Conservation (phyloP, 2,329 filamentous ascomycete species). For the Venturia nashicola region DNA sequence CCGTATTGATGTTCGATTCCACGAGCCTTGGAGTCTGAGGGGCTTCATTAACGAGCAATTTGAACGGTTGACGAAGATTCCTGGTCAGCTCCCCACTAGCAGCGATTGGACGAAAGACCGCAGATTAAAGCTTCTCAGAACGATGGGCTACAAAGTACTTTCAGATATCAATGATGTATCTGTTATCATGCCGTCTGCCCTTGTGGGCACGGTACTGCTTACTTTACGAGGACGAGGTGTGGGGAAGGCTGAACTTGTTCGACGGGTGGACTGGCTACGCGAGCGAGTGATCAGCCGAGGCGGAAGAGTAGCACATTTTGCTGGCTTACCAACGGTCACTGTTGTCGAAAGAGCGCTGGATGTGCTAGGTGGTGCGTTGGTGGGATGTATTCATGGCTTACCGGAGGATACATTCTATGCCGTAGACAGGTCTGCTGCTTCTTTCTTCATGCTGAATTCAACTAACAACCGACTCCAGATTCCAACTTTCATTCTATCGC, state of each 20-base stretch:
- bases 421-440: constrained; percentile 55
- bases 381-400: constrained; percentile 65
- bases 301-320: constrained; percentile 87
- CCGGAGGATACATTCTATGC: constrained; percentile 90
- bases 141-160: constrained; percentile 82
- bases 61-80: constrained; percentile 40
- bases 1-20: constrained; percentile 87
- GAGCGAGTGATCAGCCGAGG: constrained; percentile 72
- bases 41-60: constrained; percentile 72
- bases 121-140: constrained; percentile 64
- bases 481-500: constrained; percentile 94
- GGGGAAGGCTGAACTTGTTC: constrained; percentile 71
- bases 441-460: neutral
- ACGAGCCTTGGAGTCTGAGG: constrained; percentile 86
- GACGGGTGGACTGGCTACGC: constrained; percentile 83
- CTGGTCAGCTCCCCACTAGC: constrained; percentile 23
- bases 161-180: constrained; percentile 92
- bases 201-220: constrained; percentile 86
- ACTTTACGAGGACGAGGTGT: constrained; percentile 87
- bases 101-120: constrained; percentile 36
- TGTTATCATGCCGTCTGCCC: constrained; percentile 93
- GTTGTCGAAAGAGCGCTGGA: constrained; percentile 86
- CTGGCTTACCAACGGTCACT: constrained; percentile 61
- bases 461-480: constrained; percentile 30
- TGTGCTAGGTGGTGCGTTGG: constrained; percentile 79